Percentiles rank a stretch among this genome's conserved stretches.
Evolutionary conservation across 257 asterid genomes (phyloP).

Genomic region (Solanum chmielewskii): DNA sequence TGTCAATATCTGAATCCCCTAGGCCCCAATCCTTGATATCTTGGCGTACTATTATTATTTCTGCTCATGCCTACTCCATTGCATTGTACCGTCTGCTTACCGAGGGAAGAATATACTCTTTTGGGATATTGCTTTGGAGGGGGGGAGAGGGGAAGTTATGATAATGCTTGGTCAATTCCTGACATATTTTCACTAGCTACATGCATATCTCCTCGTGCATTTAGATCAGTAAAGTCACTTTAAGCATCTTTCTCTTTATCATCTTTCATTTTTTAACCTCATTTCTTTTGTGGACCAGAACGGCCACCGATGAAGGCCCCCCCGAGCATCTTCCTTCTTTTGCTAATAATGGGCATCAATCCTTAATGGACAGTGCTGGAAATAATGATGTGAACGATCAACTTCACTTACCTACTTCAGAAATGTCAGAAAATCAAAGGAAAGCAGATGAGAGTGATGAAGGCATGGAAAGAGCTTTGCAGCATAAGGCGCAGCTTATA

Average conservation of each 20-base stretch:
- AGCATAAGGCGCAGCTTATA: constrained; percentile 48
- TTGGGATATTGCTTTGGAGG: background rate
- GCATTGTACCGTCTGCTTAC: background rate
- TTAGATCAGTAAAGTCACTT: background rate
- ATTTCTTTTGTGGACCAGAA: background rate
- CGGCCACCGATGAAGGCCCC: background rate
- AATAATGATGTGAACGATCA: constrained; percentile 19
- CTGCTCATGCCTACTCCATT: background rate
- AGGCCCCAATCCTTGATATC: background rate
- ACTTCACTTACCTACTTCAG: constrained; percentile 14
- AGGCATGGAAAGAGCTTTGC: constrained; percentile 57
- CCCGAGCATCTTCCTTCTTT: constrained; percentile 23
- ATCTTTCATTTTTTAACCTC: background rate
- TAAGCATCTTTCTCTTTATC: background rate
- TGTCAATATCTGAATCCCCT: background rate
- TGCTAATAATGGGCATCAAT: constrained; percentile 25
- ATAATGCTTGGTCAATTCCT: background rate
- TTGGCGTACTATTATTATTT: background rate
- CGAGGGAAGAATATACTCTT: background rate
- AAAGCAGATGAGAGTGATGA: constrained; percentile 19
- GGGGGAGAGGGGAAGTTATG: background rate
- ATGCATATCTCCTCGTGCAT: background rate
- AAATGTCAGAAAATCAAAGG: constrained; percentile 14
- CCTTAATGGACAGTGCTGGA: constrained; percentile 10
- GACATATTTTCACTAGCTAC: background rate